Evolutionary conservation across 1,139 yeast genomes (phyloP).

Genomic region (Suhomyces anneliseae): DNA sequence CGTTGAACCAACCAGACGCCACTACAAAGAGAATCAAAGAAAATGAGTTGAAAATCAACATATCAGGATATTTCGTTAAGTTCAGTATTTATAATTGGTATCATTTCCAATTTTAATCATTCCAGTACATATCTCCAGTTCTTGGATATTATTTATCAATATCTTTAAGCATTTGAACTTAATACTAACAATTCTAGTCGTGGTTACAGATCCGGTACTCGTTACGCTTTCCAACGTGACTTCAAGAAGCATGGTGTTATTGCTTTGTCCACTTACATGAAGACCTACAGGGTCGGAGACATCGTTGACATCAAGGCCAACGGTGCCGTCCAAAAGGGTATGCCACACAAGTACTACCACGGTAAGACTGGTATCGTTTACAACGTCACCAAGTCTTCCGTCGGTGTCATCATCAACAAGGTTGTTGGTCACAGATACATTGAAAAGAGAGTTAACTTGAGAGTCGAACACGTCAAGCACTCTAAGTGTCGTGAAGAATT

Average conservation of each 20-base stretch:
- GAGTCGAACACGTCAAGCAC: constrained; percentile 99
- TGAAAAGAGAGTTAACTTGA: constrained; percentile 97
- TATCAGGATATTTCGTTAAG: no score
- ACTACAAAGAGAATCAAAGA: no score
- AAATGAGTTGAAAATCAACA: no score
- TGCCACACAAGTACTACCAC: constrained; percentile 99
- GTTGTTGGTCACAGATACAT: constrained; percentile 98
- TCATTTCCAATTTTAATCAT: no score
- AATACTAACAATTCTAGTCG: constrained; percentile 50
- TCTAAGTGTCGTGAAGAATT: constrained; percentile 99
- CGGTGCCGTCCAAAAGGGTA: constrained; percentile 99
- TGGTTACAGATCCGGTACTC: constrained; percentile 99
- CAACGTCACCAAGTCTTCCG: constrained; percentile 98
- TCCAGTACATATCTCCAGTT: no score
- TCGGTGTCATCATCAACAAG: constrained; percentile 97
- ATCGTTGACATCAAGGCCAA: constrained; percentile 99
- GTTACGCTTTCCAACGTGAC: constrained; percentile 99
- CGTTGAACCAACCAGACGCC: no score
- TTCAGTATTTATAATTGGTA: no score
- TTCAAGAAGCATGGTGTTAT: constrained; percentile 97
- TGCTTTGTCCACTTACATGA: constrained; percentile 94
- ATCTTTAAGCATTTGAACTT: no score
- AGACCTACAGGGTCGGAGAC: constrained; percentile 98
- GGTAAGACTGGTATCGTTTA: constrained; percentile 99
- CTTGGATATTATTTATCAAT: no score